Conservation (phyloP, 148 eudicot genomes). For the Rheum nobile region DNA sequence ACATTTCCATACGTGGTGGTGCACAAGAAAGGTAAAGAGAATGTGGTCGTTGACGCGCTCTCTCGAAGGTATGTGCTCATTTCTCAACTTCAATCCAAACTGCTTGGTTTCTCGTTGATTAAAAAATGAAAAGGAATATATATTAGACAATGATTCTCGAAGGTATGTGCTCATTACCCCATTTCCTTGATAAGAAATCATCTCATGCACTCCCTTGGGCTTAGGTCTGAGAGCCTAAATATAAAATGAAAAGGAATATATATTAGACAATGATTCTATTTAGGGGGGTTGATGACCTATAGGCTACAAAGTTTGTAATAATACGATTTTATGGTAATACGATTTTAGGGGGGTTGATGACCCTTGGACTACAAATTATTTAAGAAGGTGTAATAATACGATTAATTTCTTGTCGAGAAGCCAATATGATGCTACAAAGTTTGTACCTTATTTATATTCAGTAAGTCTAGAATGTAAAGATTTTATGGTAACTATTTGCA, state of each 20-base stretch:
- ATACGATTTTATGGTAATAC: too few species aligned
- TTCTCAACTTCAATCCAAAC: too few species aligned
- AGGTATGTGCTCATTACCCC: constrained; percentile 40
- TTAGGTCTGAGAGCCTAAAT: constrained; percentile 63
- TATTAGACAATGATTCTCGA: too few species aligned
- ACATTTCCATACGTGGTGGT: too few species aligned
- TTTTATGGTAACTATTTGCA: background rate
- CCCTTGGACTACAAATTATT: background rate
- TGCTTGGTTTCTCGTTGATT: too few species aligned
- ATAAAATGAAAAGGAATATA: background rate
- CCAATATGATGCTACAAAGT: background rate
- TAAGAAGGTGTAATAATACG: background rate
- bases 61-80: too few species aligned
- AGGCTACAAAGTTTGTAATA: too few species aligned
- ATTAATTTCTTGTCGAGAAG: background rate
- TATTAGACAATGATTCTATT: background rate
- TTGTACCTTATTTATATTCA: background rate
- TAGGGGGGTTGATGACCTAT: background rate
- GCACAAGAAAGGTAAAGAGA: too few species aligned
- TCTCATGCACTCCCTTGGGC: constrained; percentile 39
- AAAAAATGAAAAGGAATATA: too few species aligned
- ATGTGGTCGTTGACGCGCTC: too few species aligned
- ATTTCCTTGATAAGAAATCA: constrained; percentile 17
- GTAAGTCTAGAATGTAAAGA: background rate
- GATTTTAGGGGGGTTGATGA: too few species aligned